Base-by-base conservation (phyloP, 2,329 filamentous ascomycete genomes). In the Aspergillus quadrilineatus region DNA sequence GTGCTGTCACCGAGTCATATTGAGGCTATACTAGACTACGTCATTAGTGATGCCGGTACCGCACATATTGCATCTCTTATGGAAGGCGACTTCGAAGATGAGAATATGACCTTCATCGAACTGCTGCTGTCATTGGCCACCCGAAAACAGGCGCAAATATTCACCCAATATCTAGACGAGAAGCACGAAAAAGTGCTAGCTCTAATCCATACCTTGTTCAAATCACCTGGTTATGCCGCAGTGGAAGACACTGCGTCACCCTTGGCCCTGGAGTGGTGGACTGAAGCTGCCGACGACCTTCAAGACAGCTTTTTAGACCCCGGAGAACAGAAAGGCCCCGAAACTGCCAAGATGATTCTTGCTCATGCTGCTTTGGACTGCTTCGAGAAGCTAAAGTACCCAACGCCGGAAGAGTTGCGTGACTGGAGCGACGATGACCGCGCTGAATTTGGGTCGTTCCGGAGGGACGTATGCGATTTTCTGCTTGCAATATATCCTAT, bases 391-490 rank as follows among this genome's bases (percentile, higher is more conserved):
- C 67, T 78, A 22, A 66, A 72, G n/a, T 76, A 73, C 52, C 74
- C 76, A 0, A 63, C 56, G 8, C 56, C 68, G 1, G 65, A 66
- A 41, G 69, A 73, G 17, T 41, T 73, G 14, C 64, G 67, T 32
- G 69, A 71, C 8, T 79, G 76, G 76, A 69, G 70, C 45, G 70
- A 73, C 32, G 76, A 79, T 49, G 76, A 79, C 29, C 65, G 74
- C 30, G 69, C 66, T 53, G 72, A 75, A 53, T 79, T 79, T 54
- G 68, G 68, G 46, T 66, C 70, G 15, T 79, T 78, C 55, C 75
- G 77, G 15, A 72, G 73, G 29, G 75, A 79, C 44, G 75, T 73
- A n/a, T 73, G 73, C 48, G 77, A 79, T 58, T 79, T 77, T 50
- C 66, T 79, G 9, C 68, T 77, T 12, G 72, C 75, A 6, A 70